Conservation (phyloP, 2,329 filamentous ascomycete genomes). For the Colletotrichum cuscutae region DNA sequence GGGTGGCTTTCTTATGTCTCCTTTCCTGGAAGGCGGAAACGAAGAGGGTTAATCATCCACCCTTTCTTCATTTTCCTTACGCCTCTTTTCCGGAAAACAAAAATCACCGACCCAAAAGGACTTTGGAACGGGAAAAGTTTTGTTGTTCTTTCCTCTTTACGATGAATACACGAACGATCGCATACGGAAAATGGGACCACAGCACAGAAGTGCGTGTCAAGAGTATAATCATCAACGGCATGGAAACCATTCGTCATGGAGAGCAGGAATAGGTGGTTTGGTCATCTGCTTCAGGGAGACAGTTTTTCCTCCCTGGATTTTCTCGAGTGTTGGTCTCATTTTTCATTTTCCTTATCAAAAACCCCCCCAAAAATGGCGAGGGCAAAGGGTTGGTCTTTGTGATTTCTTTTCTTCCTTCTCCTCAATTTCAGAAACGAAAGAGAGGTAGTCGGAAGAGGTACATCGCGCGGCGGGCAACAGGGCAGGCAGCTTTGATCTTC, state of each 20-base stretch:
- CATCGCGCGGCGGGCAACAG: slow-evolving; percentile 25
- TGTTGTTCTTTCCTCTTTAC: slow-evolving; percentile 18
- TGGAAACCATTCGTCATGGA: slow-evolving; percentile 13
- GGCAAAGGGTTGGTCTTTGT: slow-evolving; percentile 14
- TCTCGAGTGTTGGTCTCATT: background rate
- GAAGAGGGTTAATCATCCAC: background rate
- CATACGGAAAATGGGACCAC: slow-evolving; percentile 21
- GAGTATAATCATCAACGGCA: slow-evolving; percentile 25
- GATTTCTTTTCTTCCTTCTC: slow-evolving; percentile 15
- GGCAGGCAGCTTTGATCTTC: slow-evolving; percentile 18
- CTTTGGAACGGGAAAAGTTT: slow-evolving; percentile 17
- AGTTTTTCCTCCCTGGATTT: background rate
- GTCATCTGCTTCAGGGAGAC: slow-evolving; percentile 20
- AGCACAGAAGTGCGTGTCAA: slow-evolving; percentile 22
- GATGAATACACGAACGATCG: slow-evolving; percentile 18
- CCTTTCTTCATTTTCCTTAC: slow-evolving; percentile 9
- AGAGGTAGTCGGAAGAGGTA: slow-evolving; percentile 17
- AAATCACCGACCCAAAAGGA: slow-evolving; percentile 27
- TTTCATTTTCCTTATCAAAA: slow-evolving; percentile 6
- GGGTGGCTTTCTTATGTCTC: slow-evolving; percentile 8
- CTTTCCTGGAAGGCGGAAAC: background rate
- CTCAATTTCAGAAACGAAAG: slow-evolving; percentile 17
- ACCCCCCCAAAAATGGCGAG: slow-evolving; percentile 9
- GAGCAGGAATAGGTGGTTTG: slow-evolving; percentile 5
- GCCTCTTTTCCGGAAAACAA: slow-evolving; percentile 22